Conservation (phyloP, 495 filamentous ascomycete species). For the Daldinia loculata region DNA sequence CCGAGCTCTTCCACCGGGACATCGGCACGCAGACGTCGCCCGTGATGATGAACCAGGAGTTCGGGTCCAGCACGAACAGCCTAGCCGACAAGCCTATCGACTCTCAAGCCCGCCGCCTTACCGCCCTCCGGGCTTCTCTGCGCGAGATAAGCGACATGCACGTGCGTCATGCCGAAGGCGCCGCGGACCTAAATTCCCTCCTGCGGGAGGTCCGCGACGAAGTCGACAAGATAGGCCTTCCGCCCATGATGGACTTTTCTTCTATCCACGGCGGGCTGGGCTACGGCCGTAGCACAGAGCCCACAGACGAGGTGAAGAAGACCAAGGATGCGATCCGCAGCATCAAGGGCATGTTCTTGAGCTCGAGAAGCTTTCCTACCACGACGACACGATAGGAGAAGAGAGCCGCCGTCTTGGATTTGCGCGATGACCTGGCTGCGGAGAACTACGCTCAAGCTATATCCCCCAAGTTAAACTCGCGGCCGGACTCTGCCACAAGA, state of each 20-base stretch:
- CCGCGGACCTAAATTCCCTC: constrained; percentile 49
- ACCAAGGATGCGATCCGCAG: constrained; percentile 86
- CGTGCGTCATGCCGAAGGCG: constrained; percentile 49
- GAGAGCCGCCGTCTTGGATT: background rate
- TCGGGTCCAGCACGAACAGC: constrained; percentile 48
- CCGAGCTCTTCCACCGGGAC: constrained; percentile 91
- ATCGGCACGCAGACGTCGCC: constrained; percentile 85
- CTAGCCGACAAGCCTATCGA: constrained; percentile 54
- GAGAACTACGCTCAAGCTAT: background rate
- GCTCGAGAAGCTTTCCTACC: constrained; percentile 70
- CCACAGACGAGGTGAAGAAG: constrained; percentile 77
- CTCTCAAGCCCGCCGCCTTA: constrained; percentile 45
- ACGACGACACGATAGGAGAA: constrained; percentile 40
- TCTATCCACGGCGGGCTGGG: constrained; percentile 49
- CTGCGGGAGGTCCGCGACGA: constrained; percentile 60
- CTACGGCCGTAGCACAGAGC: constrained; percentile 60
- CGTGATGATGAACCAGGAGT: constrained; percentile 43
- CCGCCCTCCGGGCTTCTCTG: constrained; percentile 57
- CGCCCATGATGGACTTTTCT: constrained; percentile 39
- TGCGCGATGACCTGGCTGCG: background rate
- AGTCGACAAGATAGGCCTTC: constrained; percentile 54
- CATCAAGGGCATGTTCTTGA: constrained; percentile 92
- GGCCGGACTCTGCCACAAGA: background rate
- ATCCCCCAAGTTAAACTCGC: background rate
- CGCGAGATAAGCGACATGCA: constrained; percentile 61